A percentile compares a stretch with the other conserved stretches of the same genome.
Evolutionary conservation across 2,329 filamentous ascomycete species (phyloP).

Genomic region (Penicillium sclerotigenum): DNA sequence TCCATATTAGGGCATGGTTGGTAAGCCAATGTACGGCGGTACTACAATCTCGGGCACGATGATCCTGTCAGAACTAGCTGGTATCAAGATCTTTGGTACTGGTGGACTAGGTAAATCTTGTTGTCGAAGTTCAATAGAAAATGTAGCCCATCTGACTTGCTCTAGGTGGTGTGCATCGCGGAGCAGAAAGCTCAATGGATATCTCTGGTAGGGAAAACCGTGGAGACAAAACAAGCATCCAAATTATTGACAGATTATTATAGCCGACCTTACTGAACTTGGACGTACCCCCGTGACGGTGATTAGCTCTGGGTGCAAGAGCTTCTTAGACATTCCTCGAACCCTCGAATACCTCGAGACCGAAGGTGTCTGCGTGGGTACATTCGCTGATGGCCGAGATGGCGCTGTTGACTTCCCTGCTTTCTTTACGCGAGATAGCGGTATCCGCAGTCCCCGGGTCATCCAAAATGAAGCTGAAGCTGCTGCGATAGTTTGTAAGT

Average conservation of each 20-base stretch:
- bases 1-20: conserved; percentile 55
- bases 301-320: conserved; percentile 87
- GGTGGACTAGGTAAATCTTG: conserved; percentile 66
- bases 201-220: conserved; percentile 58
- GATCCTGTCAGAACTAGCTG: conserved; percentile 79
- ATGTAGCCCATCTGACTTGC: conserved; percentile 13
- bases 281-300: conserved; percentile 86
- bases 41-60: conserved; percentile 94
- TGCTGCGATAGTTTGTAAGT: conserved; percentile 75
- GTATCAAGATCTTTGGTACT: conserved; percentile 90
- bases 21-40: conserved; percentile 73
- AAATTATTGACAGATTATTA: background rate
- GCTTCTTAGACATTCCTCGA: conserved; percentile 85
- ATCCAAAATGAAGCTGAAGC: conserved; percentile 76
- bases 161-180: conserved; percentile 78
- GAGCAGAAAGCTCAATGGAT: conserved; percentile 82
- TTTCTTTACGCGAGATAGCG: conserved; percentile 89
- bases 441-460: conserved; percentile 71
- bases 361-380: conserved; percentile 73
- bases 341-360: conserved; percentile 80
- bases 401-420: conserved; percentile 80
- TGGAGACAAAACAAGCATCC: background rate
- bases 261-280: conserved; percentile 87
- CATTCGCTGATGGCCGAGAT: conserved; percentile 77
- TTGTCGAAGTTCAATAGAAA: too few species aligned